Conservation (phyloP, 1,284 basidiomycete species). For the Ceratobasidium sp. region DNA sequence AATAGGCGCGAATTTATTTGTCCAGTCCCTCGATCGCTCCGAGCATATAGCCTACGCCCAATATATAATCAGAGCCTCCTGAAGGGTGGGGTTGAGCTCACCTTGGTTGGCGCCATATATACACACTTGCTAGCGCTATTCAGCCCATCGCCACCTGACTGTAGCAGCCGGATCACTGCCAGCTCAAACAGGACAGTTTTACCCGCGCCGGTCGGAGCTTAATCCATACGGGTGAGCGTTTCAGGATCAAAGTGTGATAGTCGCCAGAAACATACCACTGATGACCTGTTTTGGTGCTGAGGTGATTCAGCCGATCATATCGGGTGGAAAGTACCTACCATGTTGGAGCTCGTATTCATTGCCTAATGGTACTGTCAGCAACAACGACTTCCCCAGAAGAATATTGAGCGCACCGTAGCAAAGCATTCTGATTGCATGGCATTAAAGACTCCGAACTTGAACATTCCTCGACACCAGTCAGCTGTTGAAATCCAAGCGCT, state of each 20-base stretch:
- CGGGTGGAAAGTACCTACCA: conserved; percentile 60
- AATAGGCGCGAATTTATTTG: conserved; percentile 75
- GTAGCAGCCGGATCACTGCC: conserved; percentile 82
- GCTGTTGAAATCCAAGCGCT: conserved; percentile 61
- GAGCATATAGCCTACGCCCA: conserved; percentile 79
- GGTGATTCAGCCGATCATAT: conserved; percentile 42
- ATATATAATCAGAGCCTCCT: background rate
- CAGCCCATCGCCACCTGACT: conserved; percentile 55
- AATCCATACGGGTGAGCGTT: background rate
- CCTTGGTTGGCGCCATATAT: conserved; percentile 96
- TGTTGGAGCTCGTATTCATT: conserved; percentile 73
- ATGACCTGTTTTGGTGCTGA: conserved; percentile 64
- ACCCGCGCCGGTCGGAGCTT: conserved; percentile 91
- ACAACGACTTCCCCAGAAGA: background rate
- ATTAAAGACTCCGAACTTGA: conserved; percentile 91
- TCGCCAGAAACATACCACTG: conserved; percentile 64
- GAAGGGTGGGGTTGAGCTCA: conserved; percentile 51
- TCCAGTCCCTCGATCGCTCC: conserved; percentile 89
- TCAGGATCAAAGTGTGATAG: conserved; percentile 30
- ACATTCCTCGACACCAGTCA: conserved; percentile 80
- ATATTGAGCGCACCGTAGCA: conserved; percentile 65
- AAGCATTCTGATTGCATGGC: conserved; percentile 87
- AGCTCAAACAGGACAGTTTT: conserved; percentile 96
- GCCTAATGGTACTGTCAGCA: conserved; percentile 60
- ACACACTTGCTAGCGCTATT: conserved; percentile 72